phyloP scores from a whole-genome alignment of 106 monocot genomes.

The Platanthera zijinensis region DNA sequence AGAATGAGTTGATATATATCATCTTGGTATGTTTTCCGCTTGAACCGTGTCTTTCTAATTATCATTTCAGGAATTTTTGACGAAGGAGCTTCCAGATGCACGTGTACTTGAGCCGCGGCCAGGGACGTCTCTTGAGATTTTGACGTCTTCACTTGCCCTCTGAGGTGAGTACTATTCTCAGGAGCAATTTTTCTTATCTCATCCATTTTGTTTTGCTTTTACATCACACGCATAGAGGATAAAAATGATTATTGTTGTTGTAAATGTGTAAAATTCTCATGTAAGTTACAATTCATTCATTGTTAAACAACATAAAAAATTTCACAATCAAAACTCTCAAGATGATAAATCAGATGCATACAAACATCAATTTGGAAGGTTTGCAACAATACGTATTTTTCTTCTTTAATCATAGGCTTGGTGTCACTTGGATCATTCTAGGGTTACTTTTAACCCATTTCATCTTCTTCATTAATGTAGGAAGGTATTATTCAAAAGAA shows the following conservation, averaged over 20 bases:
- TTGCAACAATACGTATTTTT: neutral
- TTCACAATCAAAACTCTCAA: neutral
- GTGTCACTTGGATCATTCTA: too few species aligned
- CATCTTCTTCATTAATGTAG: too few species aligned
- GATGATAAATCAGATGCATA: neutral
- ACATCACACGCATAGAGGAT: neutral
- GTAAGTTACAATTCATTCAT: neutral
- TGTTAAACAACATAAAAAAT: neutral
- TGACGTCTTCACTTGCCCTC: slow-evolving; percentile 16
- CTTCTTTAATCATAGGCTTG: neutral
- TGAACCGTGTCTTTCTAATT: neutral
- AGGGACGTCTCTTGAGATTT: slow-evolving; percentile 46
- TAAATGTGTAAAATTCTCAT: neutral
- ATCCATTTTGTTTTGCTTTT: neutral
- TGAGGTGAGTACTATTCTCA: neutral
- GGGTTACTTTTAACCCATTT: too few species aligned
- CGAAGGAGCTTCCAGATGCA: slow-evolving; percentile 42
- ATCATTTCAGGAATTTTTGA: slow-evolving; percentile 43
- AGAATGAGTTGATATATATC: neutral
- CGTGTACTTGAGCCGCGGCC: slow-evolving; percentile 52
- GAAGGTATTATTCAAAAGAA: too few species aligned
- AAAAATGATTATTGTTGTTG: neutral
- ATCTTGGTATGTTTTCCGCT: neutral
- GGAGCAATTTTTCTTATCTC: neutral
- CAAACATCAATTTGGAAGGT: neutral